Percentiles rank a stretch among this genome's conserved stretches.
These are phyloP conservation scores for Aspergillus sparsus DNA, from an alignment of 495 filamentous ascomycete genomes.

Conservation along the genomic window DNA sequence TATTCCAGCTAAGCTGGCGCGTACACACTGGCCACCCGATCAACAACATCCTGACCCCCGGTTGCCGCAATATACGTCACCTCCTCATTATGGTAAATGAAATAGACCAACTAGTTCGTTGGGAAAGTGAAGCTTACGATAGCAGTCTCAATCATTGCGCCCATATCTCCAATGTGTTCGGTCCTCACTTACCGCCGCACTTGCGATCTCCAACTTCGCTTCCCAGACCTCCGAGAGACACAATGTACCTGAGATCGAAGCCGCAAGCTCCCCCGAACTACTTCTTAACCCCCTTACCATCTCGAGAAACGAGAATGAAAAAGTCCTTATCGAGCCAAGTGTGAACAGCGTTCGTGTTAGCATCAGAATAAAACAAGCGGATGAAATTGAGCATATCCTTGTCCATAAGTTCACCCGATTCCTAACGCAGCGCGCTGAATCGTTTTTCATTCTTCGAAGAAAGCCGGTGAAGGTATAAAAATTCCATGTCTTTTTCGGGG, in stretches of 20 bases:
- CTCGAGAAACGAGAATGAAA: constrained; percentile 92
- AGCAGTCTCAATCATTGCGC: constrained; percentile 92
- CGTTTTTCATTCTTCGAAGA: constrained; percentile 93
- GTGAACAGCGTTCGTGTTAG: constrained; percentile 94
- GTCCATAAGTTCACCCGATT: constrained; percentile 98
- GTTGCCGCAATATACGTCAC: constrained; percentile 23
- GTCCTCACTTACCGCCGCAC: constrained; percentile 88
- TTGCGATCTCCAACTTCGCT: constrained; percentile 95
- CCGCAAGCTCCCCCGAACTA: constrained; percentile 86
- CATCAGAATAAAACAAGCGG: constrained; percentile 98
- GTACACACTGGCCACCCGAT: constrained; percentile 2
- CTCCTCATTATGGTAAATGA: constrained; percentile 25
- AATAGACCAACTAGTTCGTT: constrained; percentile 5
- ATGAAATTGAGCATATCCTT: constrained; percentile 96
- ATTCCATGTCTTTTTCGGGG: neutral
- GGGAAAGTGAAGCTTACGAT: constrained; percentile 14
- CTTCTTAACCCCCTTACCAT: constrained; percentile 88
- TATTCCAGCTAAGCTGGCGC: constrained; percentile 9
- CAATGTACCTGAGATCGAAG: constrained; percentile 97
- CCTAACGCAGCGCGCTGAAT: constrained; percentile 91
- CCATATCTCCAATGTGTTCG: constrained; percentile 97
- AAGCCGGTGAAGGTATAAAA: constrained; percentile 84
- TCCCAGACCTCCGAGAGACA: constrained; percentile 94
- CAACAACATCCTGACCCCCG: constrained; percentile 8
- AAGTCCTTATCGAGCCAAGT: constrained; percentile 84